phyloP scores from a whole-genome alignment of 371 early-diverging fungal species.

The Nematocida parisii region DNA sequence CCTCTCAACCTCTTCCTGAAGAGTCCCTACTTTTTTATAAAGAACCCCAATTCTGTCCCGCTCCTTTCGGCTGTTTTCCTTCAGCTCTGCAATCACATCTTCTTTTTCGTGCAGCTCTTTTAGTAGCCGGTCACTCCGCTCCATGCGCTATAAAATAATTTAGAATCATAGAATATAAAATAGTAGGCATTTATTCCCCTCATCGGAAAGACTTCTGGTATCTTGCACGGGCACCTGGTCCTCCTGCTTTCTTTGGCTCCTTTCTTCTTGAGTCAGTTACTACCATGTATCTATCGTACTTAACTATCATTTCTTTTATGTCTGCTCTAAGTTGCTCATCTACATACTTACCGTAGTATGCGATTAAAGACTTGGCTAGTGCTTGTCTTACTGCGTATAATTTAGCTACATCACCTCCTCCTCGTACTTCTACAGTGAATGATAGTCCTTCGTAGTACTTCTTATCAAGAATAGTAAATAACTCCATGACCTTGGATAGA shows the following conservation, averaged over 20 bases:
- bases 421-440: slow-evolving; percentile 89
- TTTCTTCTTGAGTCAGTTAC: slow-evolving; percentile 98
- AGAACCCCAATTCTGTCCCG: background rate
- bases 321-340: slow-evolving; percentile 99
- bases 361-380: slow-evolving; percentile 94
- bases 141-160: slow-evolving; percentile 32
- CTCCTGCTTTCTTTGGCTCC: slow-evolving; percentile 99
- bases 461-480: slow-evolving; percentile 87
- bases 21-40: background rate
- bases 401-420: slow-evolving; percentile 87
- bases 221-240: slow-evolving; percentile 98
- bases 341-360: slow-evolving; percentile 96
- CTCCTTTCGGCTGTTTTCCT: slow-evolving; percentile 1
- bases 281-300: slow-evolving; percentile 93
- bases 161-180: slow-evolving; percentile 13
- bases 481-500: slow-evolving; percentile 94
- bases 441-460: slow-evolving; percentile 89
- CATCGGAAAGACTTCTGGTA: slow-evolving; percentile 71
- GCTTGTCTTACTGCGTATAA: slow-evolving; percentile 98
- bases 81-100: slow-evolving; percentile 21
- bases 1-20: slow-evolving; percentile 3
- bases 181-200: slow-evolving; percentile 44
- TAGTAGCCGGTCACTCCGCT: slow-evolving; percentile 4
- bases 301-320: slow-evolving; percentile 85
- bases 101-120: slow-evolving; percentile 46